phyloP scores from a whole-genome alignment of 805 yeast genomes.

The Candida berthetii region DNA sequence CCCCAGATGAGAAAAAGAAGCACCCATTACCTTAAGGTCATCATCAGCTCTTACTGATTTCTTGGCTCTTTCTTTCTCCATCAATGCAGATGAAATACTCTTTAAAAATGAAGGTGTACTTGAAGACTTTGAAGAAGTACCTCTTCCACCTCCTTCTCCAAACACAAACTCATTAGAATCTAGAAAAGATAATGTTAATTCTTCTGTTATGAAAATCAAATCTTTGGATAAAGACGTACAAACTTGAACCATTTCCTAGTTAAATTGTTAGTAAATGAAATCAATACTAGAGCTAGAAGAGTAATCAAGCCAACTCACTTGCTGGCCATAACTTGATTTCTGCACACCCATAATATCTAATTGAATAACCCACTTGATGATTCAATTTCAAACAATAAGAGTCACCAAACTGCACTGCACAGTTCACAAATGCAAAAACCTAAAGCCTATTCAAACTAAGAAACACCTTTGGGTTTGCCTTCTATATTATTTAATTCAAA shows the following conservation, averaged over 20 bases:
- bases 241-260: constrained; percentile 33
- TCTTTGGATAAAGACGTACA: constrained; percentile 13
- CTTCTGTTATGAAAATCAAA: not conserved
- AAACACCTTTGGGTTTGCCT: too few relatives aligned
- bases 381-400: too few relatives aligned
- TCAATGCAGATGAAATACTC: constrained; percentile 19
- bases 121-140: constrained; percentile 41
- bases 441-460: too few relatives aligned
- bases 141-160: constrained; percentile 64
- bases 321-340: not conserved
- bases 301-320: not conserved
- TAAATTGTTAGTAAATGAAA: not conserved
- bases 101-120: constrained; percentile 32
- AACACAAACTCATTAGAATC: constrained; percentile 53
- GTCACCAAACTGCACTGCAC: too few relatives aligned
- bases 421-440: too few relatives aligned
- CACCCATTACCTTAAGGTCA: constrained; percentile 39
- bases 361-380: too few relatives aligned
- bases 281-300: not conserved
- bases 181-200: too few relatives aligned
- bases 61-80: constrained; percentile 12
- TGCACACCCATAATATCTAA: not conserved
- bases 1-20: constrained; percentile 51
- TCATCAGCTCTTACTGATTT: constrained; percentile 26
- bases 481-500: too few relatives aligned